phyloP scores from a whole-genome alignment of 1,139 yeast genomes.

The Protomyces lactucae-debilis region DNA sequence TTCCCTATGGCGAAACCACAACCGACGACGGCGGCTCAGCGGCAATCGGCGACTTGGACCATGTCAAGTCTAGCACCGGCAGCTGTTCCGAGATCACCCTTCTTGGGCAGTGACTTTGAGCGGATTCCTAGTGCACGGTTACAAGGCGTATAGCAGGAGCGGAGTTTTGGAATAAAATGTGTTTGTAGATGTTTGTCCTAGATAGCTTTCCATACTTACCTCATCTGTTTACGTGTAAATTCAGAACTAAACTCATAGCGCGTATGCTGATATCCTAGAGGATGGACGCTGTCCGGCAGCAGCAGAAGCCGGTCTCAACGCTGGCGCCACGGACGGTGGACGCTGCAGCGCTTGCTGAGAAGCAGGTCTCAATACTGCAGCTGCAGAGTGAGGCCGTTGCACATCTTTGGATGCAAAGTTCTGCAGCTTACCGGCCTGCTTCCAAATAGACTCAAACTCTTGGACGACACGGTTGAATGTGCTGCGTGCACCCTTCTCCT shows the following conservation, averaged over 20 bases:
- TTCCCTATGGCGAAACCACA: not conserved
- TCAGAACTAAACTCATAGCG: not conserved
- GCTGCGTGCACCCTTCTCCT: conserved; percentile 28
- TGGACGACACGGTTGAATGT: conserved; percentile 21
- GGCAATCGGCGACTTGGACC: not conserved
- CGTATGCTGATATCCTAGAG: not conserved
- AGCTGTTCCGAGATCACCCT: not conserved
- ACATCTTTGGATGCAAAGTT: not conserved
- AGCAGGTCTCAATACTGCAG: not conserved
- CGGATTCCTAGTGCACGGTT: not conserved
- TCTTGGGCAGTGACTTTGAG: not conserved
- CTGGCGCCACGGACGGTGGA: not conserved
- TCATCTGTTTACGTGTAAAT: not conserved
- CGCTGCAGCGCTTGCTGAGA: not conserved
- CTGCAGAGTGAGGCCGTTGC: not conserved
- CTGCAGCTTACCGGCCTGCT: not conserved
- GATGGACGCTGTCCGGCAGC: not conserved
- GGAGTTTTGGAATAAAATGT: not conserved
- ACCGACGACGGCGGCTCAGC: not conserved
- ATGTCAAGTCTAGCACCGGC: not conserved
- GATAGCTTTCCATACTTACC: not conserved
- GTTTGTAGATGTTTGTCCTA: not conserved
- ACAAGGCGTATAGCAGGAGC: not conserved
- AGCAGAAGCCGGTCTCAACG: not conserved
- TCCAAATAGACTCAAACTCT: conserved; percentile 11